Percentiles rank a stretch among this genome's conserved stretches.
Conservation (phyloP, 2,329 filamentous ascomycete genomes). For the Neurospora sp. region DNA sequence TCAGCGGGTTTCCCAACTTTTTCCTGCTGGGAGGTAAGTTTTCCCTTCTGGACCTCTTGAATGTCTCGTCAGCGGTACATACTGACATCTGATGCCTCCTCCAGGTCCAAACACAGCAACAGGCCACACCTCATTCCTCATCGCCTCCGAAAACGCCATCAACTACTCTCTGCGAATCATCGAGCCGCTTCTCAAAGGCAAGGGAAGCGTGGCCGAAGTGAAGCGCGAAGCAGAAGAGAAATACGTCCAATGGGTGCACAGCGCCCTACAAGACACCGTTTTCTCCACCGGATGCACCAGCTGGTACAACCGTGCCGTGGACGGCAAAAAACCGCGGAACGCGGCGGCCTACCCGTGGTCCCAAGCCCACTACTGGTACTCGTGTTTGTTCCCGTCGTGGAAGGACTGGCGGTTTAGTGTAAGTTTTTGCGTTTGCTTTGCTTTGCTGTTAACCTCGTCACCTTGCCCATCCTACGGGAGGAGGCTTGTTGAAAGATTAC, state of each 20-base stretch:
- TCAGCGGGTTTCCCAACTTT: slow-evolving; percentile 55
- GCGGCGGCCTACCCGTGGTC: slow-evolving; percentile 26
- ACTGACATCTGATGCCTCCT: neutral
- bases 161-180: slow-evolving; percentile 51
- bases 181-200: slow-evolving; percentile 31
- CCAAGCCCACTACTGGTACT: slow-evolving; percentile 27
- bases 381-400: slow-evolving; percentile 25
- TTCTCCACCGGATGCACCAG: slow-evolving; percentile 24
- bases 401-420: slow-evolving; percentile 25
- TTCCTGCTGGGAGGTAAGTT: slow-evolving; percentile 45
- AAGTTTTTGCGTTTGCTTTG: slow-evolving; percentile 8
- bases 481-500: neutral
- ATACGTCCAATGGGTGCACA: slow-evolving; percentile 25
- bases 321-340: slow-evolving; percentile 21
- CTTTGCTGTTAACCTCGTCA: neutral
- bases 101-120: slow-evolving; percentile 50
- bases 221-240: slow-evolving; percentile 24
- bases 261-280: slow-evolving; percentile 23
- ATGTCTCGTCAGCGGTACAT: neutral
- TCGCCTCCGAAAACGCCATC: slow-evolving; percentile 48
- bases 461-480: no score
- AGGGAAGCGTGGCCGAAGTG: slow-evolving; percentile 23
- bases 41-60: neutral
- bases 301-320: slow-evolving; percentile 25
- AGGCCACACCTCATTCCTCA: slow-evolving; percentile 40